Evolutionary conservation across 345 rosid genomes (phyloP).

Genomic region (Salix exigua): DNA sequence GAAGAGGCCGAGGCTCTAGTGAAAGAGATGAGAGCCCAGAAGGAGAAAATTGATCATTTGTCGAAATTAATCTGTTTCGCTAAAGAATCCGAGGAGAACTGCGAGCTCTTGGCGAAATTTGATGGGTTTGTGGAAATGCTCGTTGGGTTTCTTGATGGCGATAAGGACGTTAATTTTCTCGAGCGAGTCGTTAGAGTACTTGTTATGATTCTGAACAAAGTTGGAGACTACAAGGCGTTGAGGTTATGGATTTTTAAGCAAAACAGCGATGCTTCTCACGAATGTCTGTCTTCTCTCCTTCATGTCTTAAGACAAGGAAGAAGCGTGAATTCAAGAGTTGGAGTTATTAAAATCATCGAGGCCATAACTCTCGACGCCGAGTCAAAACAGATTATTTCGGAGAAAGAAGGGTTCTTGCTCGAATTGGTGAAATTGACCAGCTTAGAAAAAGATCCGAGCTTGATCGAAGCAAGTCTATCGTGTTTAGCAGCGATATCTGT

Average conservation of each 20-base stretch:
- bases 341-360: slow-evolving; percentile 53
- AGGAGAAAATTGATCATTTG: slow-evolving; percentile 16
- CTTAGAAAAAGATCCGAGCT: slow-evolving; percentile 36
- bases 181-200: slow-evolving; percentile 45
- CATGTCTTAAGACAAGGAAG: slow-evolving; percentile 43
- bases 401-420: slow-evolving; percentile 45
- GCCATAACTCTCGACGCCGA: slow-evolving; percentile 47
- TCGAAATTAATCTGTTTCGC: slow-evolving; percentile 45
- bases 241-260: slow-evolving; percentile 37
- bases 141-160: slow-evolving; percentile 35
- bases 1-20: slow-evolving; percentile 37
- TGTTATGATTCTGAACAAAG: slow-evolving; percentile 33
- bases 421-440: slow-evolving; percentile 40
- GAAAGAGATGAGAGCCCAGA: slow-evolving; percentile 14
- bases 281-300: slow-evolving; percentile 43
- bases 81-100: slow-evolving; percentile 50
- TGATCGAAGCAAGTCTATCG: slow-evolving; percentile 58
- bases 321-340: slow-evolving; percentile 45
- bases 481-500: slow-evolving; percentile 48
- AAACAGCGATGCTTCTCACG: slow-evolving; percentile 10
- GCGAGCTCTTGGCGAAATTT: slow-evolving; percentile 41
- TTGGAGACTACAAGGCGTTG: slow-evolving; percentile 35
- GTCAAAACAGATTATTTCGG: slow-evolving; percentile 52
- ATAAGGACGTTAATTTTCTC: slow-evolving; percentile 19
- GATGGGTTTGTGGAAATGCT: slow-evolving; percentile 52